These are phyloP conservation scores for Cucurbita ficifolia DNA, from an alignment of 306 rosid species.

Conservation along the genomic window DNA sequence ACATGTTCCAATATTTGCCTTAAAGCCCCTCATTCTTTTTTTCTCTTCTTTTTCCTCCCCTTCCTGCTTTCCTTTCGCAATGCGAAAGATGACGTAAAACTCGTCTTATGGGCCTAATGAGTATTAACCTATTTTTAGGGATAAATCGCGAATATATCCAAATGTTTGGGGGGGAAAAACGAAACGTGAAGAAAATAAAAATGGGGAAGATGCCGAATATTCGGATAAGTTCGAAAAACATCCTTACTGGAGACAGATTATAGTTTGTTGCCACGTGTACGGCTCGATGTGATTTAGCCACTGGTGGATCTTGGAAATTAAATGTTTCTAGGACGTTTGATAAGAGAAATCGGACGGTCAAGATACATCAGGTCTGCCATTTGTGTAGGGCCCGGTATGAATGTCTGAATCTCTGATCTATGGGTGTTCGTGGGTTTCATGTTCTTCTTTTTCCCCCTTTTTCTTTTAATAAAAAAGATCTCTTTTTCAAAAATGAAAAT, in stretches of 20 bases:
- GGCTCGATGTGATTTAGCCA: background rate
- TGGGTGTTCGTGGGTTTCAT: background rate
- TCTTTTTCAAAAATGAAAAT: background rate
- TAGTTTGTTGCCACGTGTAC: background rate
- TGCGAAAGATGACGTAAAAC: background rate
- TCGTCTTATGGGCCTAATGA: background rate
- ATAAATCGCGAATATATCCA: background rate
- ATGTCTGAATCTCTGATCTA: background rate
- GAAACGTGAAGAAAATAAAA: background rate
- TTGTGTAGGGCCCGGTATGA: background rate
- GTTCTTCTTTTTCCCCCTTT: background rate
- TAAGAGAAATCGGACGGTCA: background rate
- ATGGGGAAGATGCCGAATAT: background rate
- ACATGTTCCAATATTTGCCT: constrained; percentile 7
- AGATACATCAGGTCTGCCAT: background rate
- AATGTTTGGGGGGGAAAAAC: background rate
- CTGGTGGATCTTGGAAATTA: background rate
- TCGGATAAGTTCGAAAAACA: background rate
- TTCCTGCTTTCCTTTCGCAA: too few species aligned
- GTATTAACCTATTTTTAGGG: background rate
- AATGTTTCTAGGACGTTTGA: background rate
- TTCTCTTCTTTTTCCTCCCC: too few species aligned
- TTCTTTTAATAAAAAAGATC: too few species aligned
- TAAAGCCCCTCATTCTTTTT: background rate
- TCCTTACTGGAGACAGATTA: background rate